Conservation (phyloP, 1,139 yeast species). For the Yamadazyma dushanensis region DNA sequence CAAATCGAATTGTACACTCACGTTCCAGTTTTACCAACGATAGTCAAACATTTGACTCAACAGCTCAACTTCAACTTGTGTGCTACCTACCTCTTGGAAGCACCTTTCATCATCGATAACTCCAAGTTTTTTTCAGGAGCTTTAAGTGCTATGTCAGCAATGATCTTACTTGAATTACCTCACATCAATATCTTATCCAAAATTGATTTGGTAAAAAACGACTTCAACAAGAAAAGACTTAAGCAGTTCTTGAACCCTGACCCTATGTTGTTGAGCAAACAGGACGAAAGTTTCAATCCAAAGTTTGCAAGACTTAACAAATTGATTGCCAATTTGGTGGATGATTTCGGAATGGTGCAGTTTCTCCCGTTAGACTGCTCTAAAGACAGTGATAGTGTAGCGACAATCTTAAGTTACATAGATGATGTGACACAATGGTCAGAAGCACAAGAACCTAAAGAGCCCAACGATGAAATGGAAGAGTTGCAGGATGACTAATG, state of each 20-base stretch:
- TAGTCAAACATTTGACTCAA: slow-evolving; percentile 78
- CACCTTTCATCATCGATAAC: slow-evolving; percentile 87
- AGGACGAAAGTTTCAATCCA: slow-evolving; percentile 55
- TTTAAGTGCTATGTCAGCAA: slow-evolving; percentile 95
- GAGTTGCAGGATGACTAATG: neutral
- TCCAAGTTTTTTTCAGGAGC: slow-evolving; percentile 96
- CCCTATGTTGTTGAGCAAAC: slow-evolving; percentile 59
- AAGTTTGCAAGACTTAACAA: slow-evolving; percentile 71
- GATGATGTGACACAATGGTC: slow-evolving; percentile 99
- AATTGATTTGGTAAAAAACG: slow-evolving; percentile 78
- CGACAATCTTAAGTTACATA: slow-evolving; percentile 83
- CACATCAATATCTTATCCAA: slow-evolving; percentile 89
- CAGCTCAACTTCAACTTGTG: slow-evolving; percentile 83
- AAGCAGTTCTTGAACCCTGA: slow-evolving; percentile 91
- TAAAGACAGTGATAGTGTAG: slow-evolving; percentile 72
- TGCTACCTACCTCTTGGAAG: slow-evolving; percentile 89
- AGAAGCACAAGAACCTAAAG: slow-evolving; percentile 94
- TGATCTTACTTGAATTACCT: slow-evolving; percentile 92
- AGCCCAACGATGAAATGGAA: slow-evolving; percentile 68
- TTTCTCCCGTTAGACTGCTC: slow-evolving; percentile 86
- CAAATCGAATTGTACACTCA: slow-evolving; percentile 96
- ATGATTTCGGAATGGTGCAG: slow-evolving; percentile 98
- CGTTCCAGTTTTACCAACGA: slow-evolving; percentile 86
- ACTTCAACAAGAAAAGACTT: slow-evolving; percentile 68
- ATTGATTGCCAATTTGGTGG: slow-evolving; percentile 84